Conservation (phyloP, 208 protist species). For the Blechomonas ayalai region DNA sequence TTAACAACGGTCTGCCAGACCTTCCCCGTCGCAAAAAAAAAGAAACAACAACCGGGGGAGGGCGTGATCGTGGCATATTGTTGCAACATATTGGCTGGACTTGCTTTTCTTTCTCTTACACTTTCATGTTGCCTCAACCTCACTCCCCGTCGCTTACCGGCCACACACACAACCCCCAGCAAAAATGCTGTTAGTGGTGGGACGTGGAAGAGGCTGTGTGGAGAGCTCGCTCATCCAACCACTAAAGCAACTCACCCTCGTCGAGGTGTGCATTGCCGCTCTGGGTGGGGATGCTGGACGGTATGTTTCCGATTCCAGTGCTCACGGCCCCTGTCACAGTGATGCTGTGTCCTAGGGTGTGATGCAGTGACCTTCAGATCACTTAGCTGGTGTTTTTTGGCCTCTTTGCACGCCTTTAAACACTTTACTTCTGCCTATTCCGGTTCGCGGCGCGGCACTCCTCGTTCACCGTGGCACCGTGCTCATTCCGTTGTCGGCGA, state of each 20-base stretch:
- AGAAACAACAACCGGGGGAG: too few species aligned
- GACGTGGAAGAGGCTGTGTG: not conserved
- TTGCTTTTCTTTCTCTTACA: too few species aligned
- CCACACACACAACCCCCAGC: too few species aligned
- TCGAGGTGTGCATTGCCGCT: conserved; percentile 15
- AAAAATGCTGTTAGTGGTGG: not conserved
- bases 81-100: too few species aligned
- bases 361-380: conserved; percentile 13
- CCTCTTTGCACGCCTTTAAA: conserved; percentile 39
- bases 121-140: too few species aligned
- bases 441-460: not conserved
- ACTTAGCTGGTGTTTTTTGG: conserved; percentile 27
- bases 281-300: conserved; percentile 28
- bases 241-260: conserved; percentile 10
- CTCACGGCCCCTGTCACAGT: conserved; percentile 29
- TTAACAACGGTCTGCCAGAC: too few species aligned
- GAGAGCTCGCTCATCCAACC: conserved; percentile 16
- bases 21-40: too few species aligned
- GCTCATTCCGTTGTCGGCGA: conserved; percentile 16
- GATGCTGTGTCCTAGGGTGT: conserved; percentile 3
- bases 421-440: conserved; percentile 30
- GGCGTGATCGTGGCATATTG: too few species aligned
- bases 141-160: too few species aligned
- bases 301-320: conserved; percentile 51
- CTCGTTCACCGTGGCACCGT: conserved; percentile 9